Base-by-base conservation (phyloP, 1,284 basidiomycete species). In the Volvariella surrecta region DNA sequence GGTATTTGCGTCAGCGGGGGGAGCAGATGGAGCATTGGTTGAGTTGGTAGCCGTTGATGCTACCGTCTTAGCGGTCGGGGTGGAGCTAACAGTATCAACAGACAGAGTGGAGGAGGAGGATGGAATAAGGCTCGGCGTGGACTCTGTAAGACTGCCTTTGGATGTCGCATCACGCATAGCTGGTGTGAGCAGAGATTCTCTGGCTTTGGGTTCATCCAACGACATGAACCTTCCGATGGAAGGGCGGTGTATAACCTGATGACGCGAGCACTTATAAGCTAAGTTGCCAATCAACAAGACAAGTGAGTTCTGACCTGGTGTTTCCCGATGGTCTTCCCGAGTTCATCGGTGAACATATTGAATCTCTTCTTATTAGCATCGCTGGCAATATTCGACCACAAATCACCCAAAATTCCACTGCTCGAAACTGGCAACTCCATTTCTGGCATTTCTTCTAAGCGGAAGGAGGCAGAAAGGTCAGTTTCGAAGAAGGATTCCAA, bases 401-500 rank as follows among this genome's bases (percentile, higher is more conserved):
- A 61, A 42, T 90, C 89, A 41, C 90, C 88, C 30, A 94, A 63
- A 18, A 93, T 66, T 3, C 86, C 79, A 38, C 67, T 73, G 34
- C 70, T 73, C 15, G 74, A 69, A 21, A 68, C 64, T 3, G 77
- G 75, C 20, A 77, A 66, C 59, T 85, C 70, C 63, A 76, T 77
- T 62, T 75, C 82, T 37, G 68, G 79, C 46, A 88, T 71, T 8
- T 75, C 70, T 48, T 89, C 83, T 17, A 97, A 73, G 51, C 79
- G 75, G 79, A 96, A 97, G 1, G 90, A 92, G 0, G 75, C 78
- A 0, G 88, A 81, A 47, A 97, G 70, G 58, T 96, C 94, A 1
- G 82, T 76, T 53, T 92, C 90, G 57, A 96, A 97, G 72, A 97
- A 97, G 1, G 86, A 85, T 58, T 97, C 94, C 9, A 97, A 74